phyloP scores from a whole-genome alignment of 768 basidiomycete genomes.

The Amanita inopinata region DNA sequence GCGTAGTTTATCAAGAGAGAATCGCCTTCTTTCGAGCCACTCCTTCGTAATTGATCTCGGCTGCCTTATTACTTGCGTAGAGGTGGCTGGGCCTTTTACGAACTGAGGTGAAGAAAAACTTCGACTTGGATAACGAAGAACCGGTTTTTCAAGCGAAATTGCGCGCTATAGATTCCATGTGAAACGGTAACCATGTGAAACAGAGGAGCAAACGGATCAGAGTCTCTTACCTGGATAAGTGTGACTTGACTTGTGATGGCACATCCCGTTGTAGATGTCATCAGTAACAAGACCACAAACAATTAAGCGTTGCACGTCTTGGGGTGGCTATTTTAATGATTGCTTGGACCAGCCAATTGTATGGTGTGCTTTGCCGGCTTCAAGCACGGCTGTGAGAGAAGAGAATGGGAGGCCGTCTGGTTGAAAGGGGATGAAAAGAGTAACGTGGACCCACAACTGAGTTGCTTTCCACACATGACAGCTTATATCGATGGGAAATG shows the following conservation, averaged over 20 bases:
- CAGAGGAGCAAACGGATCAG: background rate
- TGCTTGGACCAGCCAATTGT: slow-evolving; percentile 1
- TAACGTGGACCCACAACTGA: background rate
- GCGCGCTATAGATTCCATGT: background rate
- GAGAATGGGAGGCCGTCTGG: no score
- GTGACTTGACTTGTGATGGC: background rate
- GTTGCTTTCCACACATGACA: background rate
- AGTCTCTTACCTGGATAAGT: background rate
- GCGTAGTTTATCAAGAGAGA: background rate
- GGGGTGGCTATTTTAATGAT: background rate
- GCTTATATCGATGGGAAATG: background rate
- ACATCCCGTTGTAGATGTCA: slow-evolving; percentile 2
- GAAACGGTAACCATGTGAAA: background rate
- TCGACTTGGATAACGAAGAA: background rate
- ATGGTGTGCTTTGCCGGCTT: background rate
- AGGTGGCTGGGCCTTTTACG: background rate
- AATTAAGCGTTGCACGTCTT: background rate
- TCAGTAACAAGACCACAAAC: background rate
- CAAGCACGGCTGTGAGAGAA: background rate
- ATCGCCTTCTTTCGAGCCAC: background rate
- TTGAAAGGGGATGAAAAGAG: background rate
- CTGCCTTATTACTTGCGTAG: background rate
- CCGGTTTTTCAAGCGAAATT: background rate
- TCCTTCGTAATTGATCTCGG: background rate
- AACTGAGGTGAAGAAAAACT: background rate